Conservation (phyloP, 2,329 filamentous ascomycete species). For the Diaporthe eres region DNA sequence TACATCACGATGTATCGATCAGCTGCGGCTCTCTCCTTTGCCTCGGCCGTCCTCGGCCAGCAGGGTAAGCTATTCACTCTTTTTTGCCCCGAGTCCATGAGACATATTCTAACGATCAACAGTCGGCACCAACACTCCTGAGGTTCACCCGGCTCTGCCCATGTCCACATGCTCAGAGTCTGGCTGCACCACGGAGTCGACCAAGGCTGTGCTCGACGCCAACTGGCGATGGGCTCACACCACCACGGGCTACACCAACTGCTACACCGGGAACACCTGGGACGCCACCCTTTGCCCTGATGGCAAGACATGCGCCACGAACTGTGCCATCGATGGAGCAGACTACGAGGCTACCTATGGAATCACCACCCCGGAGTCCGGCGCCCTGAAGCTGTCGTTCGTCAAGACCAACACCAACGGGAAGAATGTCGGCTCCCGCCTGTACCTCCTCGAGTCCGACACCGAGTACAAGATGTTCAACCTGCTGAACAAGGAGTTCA, state of each 20-base stretch:
- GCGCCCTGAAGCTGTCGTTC: conserved; percentile 63
- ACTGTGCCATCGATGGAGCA: conserved; percentile 70
- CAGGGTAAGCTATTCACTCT: conserved; percentile 38
- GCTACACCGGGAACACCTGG: conserved; percentile 64
- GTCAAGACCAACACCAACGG: conserved; percentile 56
- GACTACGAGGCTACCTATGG: conserved; percentile 67
- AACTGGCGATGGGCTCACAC: conserved; percentile 73
- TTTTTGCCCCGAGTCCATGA: too few relatives aligned
- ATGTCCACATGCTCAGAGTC: conserved; percentile 61
- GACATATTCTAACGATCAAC: conserved; percentile 41
- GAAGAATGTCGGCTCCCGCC: conserved; percentile 53
- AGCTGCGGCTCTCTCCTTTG: conserved; percentile 46
- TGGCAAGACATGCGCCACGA: conserved; percentile 63
- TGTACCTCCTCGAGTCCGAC: conserved; percentile 50
- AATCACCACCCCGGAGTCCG: conserved; percentile 61
- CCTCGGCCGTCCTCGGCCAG: conserved; percentile 50
- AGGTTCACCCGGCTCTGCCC: conserved; percentile 62
- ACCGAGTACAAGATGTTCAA: conserved; percentile 64
- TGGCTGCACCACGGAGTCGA: conserved; percentile 60
- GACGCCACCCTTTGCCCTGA: conserved; percentile 63
- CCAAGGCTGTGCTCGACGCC: conserved; percentile 55
- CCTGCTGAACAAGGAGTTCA: conserved; percentile 73
- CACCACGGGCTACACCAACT: conserved; percentile 61
- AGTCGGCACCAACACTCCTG: conserved; percentile 56
- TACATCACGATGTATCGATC: conserved; percentile 44